Conservation (phyloP, 257 asterid species). For the Penstemon davidsonii region DNA sequence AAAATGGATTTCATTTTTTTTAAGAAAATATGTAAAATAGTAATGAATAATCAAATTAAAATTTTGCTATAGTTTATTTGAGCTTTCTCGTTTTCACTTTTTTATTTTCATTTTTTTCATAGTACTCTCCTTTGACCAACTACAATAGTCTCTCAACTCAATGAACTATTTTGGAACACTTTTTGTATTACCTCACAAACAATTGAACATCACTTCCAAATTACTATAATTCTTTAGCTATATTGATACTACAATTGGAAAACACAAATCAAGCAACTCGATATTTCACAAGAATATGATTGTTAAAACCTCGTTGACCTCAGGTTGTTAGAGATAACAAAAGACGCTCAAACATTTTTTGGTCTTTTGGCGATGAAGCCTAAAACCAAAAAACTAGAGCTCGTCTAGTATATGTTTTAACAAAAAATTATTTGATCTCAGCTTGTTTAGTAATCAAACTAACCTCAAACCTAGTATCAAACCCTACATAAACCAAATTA, state of each 20-base stretch:
- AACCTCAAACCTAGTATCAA: neutral
- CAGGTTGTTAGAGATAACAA: neutral
- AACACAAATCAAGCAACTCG: neutral
- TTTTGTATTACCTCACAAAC: neutral
- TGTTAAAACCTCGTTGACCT: neutral
- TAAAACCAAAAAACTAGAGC: neutral
- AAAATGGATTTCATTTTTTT: neutral
- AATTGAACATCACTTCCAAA: neutral
- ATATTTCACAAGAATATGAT: neutral
- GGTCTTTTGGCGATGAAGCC: neutral
- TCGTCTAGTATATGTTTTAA: neutral
- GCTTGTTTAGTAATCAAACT: too few species aligned
- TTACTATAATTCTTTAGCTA: neutral
- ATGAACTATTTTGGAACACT: too few species aligned
- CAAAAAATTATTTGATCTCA: too few species aligned
- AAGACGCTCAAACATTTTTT: neutral
- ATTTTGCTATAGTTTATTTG: neutral
- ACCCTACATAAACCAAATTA: neutral
- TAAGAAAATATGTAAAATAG: neutral
- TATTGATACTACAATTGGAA: neutral
- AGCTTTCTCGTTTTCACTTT: neutral
- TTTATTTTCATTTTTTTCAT: neutral
- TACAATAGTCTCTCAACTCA: neutral
- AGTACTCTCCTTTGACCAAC: conserved; percentile 3
- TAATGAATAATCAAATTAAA: neutral